phyloP scores from a whole-genome alignment of 257 asterid genomes.

The Nicotiana benthamiana region DNA sequence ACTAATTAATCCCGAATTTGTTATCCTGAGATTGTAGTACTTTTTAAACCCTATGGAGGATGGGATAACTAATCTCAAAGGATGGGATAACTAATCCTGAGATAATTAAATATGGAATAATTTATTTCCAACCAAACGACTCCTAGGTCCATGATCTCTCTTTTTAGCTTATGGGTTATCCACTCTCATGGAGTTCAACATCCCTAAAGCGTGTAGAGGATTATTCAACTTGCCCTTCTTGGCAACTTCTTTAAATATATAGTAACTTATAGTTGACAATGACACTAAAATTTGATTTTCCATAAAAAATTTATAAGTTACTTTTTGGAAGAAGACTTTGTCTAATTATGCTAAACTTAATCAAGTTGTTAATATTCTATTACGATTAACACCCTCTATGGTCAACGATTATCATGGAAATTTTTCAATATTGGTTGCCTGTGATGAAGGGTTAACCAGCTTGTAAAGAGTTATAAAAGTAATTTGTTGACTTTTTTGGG shows the following conservation, averaged over 20 bases:
- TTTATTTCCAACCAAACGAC: no score
- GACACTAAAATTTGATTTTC: neutral
- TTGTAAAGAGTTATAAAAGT: neutral
- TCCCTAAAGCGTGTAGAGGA: neutral
- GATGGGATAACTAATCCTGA: no score
- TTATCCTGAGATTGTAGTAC: no score
- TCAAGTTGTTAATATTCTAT: neutral
- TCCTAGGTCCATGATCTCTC: neutral
- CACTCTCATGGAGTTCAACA: neutral
- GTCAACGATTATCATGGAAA: neutral
- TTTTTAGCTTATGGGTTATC: neutral
- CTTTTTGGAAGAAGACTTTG: neutral
- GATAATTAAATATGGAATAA: no score
- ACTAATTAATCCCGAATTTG: no score
- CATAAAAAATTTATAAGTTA: neutral
- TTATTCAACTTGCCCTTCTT: neutral
- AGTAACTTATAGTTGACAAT: neutral
- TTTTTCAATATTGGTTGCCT: neutral
- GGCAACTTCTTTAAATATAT: neutral
- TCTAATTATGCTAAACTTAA: neutral
- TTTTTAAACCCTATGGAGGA: no score
- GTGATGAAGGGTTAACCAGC: neutral
- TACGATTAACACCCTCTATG: neutral
- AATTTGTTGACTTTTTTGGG: neutral
- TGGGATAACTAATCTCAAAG: no score